A percentile compares a stretch with the other conserved stretches of the same genome.
These are phyloP conservation scores for Butyriboletus loyo DNA, from an alignment of 768 basidiomycete genomes.

Conservation along the genomic window DNA sequence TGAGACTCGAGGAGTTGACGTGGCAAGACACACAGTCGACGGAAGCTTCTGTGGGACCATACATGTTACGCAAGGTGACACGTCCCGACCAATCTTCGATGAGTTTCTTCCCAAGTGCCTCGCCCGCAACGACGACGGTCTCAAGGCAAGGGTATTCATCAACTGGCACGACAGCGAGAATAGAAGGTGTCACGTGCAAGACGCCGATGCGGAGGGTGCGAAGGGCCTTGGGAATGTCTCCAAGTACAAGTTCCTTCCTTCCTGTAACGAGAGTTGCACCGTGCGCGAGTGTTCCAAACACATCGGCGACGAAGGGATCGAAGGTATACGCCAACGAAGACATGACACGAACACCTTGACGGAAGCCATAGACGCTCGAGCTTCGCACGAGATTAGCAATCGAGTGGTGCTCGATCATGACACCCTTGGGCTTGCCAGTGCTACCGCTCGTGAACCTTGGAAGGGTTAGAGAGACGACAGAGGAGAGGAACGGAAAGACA, in stretches of 20 bases:
- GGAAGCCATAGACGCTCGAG: slow-evolving; percentile 22
- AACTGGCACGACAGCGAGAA: slow-evolving; percentile 26
- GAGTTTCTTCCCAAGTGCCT: slow-evolving; percentile 22
- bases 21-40: slow-evolving; percentile 30
- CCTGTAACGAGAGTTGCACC: slow-evolving; percentile 22
- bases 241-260: slow-evolving; percentile 28
- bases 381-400: slow-evolving; percentile 22
- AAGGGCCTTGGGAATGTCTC: slow-evolving; percentile 28
- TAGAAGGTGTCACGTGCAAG: slow-evolving; percentile 31
- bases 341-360: slow-evolving; percentile 23
- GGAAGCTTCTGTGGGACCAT: slow-evolving; percentile 34
- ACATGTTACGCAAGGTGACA: slow-evolving; percentile 32
- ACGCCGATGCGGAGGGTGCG: slow-evolving; percentile 24
- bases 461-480: not conserved
- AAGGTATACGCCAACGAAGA: slow-evolving; percentile 31
- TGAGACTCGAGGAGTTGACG: slow-evolving; percentile 16
- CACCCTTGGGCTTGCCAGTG: slow-evolving; percentile 23
- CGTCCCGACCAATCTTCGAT: slow-evolving; percentile 24
- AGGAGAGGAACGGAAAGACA: not conserved
- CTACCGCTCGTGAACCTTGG: slow-evolving; percentile 23
- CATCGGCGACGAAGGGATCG: slow-evolving; percentile 21
- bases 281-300: slow-evolving; percentile 19
- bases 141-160: slow-evolving; percentile 27
- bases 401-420: slow-evolving; percentile 23
- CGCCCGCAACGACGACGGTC: slow-evolving; percentile 27